phyloP scores from a whole-genome alignment of 176 grass and related monocot species.

The Musa beccarii region DNA sequence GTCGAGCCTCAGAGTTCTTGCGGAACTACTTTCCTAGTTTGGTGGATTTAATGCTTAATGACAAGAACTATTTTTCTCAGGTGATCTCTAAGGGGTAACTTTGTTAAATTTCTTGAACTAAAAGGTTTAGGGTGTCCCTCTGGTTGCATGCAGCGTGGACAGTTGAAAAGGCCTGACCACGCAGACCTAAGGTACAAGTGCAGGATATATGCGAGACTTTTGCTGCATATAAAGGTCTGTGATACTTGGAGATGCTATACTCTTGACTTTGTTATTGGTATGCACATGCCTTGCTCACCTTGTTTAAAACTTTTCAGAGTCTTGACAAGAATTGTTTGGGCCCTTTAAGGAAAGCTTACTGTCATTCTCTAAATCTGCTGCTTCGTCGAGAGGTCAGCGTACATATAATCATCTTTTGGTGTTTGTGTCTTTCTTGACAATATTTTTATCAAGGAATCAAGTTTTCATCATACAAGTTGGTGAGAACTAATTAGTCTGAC shows the following conservation, averaged over 20 bases:
- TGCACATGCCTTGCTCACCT: background rate
- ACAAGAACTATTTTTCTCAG: constrained; percentile 85
- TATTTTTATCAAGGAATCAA: background rate
- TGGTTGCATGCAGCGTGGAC: constrained; percentile 49
- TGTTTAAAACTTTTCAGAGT: constrained; percentile 37
- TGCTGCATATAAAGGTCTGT: constrained; percentile 84
- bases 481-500: background rate
- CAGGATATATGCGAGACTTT: constrained; percentile 79
- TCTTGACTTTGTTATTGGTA: background rate
- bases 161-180: constrained; percentile 81
- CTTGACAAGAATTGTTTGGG: constrained; percentile 86
- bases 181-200: constrained; percentile 85
- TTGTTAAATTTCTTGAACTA: background rate
- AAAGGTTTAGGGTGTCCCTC: background rate
- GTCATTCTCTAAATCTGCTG: constrained; percentile 82
- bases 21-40: constrained; percentile 90
- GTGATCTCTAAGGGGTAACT: constrained; percentile 28
- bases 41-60: constrained; percentile 80
- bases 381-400: constrained; percentile 74
- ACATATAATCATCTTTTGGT: background rate
- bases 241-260: background rate
- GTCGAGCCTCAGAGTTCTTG: constrained; percentile 88
- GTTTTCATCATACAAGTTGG: background rate
- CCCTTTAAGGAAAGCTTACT: constrained; percentile 84
- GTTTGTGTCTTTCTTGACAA: background rate